Evolutionary conservation across 306 rosid genomes (phyloP).

Genomic region (Casuarina equisetifolia): DNA sequence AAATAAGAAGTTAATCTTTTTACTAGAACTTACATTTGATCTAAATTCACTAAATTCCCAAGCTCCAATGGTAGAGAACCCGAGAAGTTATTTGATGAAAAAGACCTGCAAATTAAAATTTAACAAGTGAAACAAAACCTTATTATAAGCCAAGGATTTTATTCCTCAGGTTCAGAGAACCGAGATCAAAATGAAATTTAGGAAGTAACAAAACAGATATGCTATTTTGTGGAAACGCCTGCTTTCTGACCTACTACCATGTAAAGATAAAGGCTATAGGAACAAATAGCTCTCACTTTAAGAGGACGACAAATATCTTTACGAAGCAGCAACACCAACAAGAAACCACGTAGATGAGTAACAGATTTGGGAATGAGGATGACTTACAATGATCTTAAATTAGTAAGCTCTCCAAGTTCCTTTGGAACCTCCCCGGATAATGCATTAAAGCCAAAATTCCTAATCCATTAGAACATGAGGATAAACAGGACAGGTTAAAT

Average conservation of each 20-base stretch:
- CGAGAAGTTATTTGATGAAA: constrained; percentile 62
- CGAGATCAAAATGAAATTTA: not conserved
- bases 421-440: constrained; percentile 78
- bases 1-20: not conserved
- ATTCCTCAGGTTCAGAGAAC: not conserved
- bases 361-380: not conserved
- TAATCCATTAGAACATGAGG: constrained; percentile 16
- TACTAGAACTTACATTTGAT: constrained; percentile 52
- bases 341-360: not conserved
- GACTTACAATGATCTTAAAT: constrained; percentile 49
- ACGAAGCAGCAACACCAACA: not conserved
- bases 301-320: not conserved
- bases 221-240: not conserved
- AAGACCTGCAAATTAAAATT: constrained; percentile 37
- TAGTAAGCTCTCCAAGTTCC: constrained; percentile 61
- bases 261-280: not conserved
- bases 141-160: not conserved
- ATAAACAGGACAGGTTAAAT: not conserved
- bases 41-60: constrained; percentile 52
- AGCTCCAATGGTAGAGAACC: constrained; percentile 78
- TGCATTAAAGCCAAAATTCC: constrained; percentile 60
- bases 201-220: not conserved
- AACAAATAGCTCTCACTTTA: not conserved
- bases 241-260: not conserved
- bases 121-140: constrained; percentile 5